These are phyloP conservation scores for Helichrysum umbraculigerum DNA, from an alignment of 129 eudicot genomes.

Conservation along the genomic window DNA sequence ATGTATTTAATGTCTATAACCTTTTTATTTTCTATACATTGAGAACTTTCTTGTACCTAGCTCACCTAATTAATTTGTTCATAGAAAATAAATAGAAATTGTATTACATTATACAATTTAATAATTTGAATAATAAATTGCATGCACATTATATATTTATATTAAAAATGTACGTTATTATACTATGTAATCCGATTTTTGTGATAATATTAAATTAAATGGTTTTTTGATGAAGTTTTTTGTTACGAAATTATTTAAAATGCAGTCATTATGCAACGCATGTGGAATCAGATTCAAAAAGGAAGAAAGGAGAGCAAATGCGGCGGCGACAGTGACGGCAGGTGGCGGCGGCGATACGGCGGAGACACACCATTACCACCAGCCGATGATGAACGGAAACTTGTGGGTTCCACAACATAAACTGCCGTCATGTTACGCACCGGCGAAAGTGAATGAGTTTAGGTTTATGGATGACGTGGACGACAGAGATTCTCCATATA, in stretches of 20 bases:
- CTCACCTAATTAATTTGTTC: too few relatives aligned
- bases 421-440: conserved; percentile 53
- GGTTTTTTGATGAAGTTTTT: neutral
- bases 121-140: too few relatives aligned
- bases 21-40: too few relatives aligned
- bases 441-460: conserved; percentile 62
- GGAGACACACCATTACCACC: conserved; percentile 42
- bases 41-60: too few relatives aligned
- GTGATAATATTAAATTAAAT: too few relatives aligned
- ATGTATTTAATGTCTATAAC: too few relatives aligned
- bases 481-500: conserved; percentile 58
- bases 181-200: too few relatives aligned
- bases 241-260: neutral
- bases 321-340: conserved; percentile 53
- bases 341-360: conserved; percentile 25
- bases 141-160: too few relatives aligned
- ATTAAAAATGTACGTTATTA: too few relatives aligned
- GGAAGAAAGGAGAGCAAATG: conserved; percentile 84
- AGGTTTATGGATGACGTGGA: conserved; percentile 72
- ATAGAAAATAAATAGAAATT: too few relatives aligned
- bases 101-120: too few relatives aligned
- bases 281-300: conserved; percentile 95
- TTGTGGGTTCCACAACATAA: conserved; percentile 66
- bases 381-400: conserved; percentile 37
- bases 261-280: conserved; percentile 95